These are phyloP conservation scores for Thalassiosira hispida DNA, from an alignment of 352 stramenopile species.

Conservation along the genomic window DNA sequence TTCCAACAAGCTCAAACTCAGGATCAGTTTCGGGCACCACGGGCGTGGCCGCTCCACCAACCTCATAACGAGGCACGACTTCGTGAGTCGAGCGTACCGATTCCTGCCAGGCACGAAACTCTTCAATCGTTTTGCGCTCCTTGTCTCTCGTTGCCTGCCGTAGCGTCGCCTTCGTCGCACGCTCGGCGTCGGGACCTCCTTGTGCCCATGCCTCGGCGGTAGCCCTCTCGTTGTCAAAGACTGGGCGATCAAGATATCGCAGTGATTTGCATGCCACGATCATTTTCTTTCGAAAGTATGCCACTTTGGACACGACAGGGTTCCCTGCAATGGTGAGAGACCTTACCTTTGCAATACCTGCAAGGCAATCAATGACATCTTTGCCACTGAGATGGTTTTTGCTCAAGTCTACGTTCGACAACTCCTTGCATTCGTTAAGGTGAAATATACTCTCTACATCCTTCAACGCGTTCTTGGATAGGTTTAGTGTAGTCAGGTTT, in stretches of 20 bases:
- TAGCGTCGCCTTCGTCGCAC: slow-evolving; percentile 86
- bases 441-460: slow-evolving; percentile 84
- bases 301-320: slow-evolving; percentile 88
- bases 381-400: slow-evolving; percentile 88
- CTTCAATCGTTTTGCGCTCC: slow-evolving; percentile 43
- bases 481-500: slow-evolving; percentile 90
- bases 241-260: slow-evolving; percentile 92
- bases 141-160: slow-evolving; percentile 53
- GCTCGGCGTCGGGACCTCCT: slow-evolving; percentile 90
- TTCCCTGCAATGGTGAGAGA: slow-evolving; percentile 88
- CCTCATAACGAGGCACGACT: slow-evolving; percentile 11
- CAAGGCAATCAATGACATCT: slow-evolving; percentile 87
- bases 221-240: slow-evolving; percentile 91
- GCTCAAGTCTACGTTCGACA: slow-evolving; percentile 92
- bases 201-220: slow-evolving; percentile 88
- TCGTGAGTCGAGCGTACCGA: slow-evolving; percentile 24
- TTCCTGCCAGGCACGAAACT: slow-evolving; percentile 65
- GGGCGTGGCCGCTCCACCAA: not conserved
- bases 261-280: slow-evolving; percentile 89
- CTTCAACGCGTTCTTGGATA: slow-evolving; percentile 89
- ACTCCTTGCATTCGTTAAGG: slow-evolving; percentile 84
- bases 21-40: not conserved
- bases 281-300: slow-evolving; percentile 93
- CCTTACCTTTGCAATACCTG: slow-evolving; percentile 83
- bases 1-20: not conserved